These are phyloP conservation scores for Albizia julibrissin DNA, from an alignment of 306 rosid species.

Conservation along the genomic window DNA sequence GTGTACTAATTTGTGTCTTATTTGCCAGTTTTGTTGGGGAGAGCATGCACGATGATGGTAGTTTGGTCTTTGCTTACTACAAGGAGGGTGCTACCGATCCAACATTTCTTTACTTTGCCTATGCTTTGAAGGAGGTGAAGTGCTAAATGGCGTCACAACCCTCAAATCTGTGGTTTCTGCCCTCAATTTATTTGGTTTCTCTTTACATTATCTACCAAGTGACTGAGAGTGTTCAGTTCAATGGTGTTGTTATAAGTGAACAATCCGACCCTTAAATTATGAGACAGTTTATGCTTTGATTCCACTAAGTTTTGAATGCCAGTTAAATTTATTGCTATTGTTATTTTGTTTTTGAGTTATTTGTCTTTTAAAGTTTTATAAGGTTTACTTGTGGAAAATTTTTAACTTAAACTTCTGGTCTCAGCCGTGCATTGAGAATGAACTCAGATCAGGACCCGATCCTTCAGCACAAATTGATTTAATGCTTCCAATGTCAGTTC, in stretches of 20 bases:
- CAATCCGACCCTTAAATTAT: background rate
- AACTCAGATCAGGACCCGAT: background rate
- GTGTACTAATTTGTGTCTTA: slow-evolving; percentile 5
- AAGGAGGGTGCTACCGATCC: slow-evolving; percentile 71
- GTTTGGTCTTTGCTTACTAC: slow-evolving; percentile 68
- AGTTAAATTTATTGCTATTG: background rate
- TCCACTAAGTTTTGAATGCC: background rate
- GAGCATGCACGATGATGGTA: slow-evolving; percentile 62
- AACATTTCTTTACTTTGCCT: slow-evolving; percentile 58
- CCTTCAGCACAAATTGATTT: background rate
- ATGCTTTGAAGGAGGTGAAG: slow-evolving; percentile 70
- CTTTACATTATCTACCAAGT: background rate
- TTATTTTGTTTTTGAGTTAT: background rate
- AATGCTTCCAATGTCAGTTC: background rate
- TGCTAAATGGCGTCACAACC: slow-evolving; percentile 41
- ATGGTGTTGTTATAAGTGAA: background rate
- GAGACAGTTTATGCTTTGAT: background rate
- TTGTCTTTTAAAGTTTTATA: background rate
- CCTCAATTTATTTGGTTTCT: slow-evolving; percentile 14
- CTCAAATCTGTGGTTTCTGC: slow-evolving; percentile 30
- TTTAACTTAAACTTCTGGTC: background rate
- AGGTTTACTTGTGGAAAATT: background rate
- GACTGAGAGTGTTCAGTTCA: background rate
- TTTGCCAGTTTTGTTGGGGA: slow-evolving; percentile 66
- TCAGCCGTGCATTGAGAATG: background rate